Evolutionary conservation across 2,329 filamentous ascomycete genomes (phyloP).

Genomic region (Exophiala sp.): DNA sequence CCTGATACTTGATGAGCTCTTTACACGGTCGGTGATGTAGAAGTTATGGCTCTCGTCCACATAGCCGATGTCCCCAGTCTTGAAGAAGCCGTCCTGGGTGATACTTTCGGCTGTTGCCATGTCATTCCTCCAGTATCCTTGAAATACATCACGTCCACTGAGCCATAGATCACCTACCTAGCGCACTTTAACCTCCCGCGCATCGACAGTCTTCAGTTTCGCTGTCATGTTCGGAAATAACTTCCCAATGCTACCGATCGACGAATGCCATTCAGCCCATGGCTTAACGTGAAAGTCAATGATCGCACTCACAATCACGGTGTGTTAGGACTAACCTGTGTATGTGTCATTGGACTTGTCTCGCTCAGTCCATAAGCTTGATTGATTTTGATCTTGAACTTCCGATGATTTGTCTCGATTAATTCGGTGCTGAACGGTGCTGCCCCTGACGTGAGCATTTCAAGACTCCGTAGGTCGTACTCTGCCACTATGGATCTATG

Average conservation of each 20-base stretch:
- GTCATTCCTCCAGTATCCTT: conserved; percentile 60
- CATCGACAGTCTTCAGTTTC: conserved; percentile 66
- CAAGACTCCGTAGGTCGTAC: conserved; percentile 74
- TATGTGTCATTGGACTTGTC: conserved; percentile 74
- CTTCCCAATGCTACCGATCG: conserved; percentile 74
- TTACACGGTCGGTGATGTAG: conserved; percentile 87
- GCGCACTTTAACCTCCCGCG: conserved; percentile 58
- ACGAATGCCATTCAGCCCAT: conserved; percentile 72
- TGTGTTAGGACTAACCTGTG: conserved; percentile 48
- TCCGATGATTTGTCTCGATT: conserved; percentile 68
- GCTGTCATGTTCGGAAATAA: conserved; percentile 76
- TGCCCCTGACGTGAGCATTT: conserved; percentile 82
- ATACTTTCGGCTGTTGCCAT: conserved; percentile 55
- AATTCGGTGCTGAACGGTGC: conserved; percentile 80
- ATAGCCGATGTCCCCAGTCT: conserved; percentile 81
- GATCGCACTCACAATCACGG: conserved; percentile 37
- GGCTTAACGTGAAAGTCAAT: conserved; percentile 65
- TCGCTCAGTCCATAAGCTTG: conserved; percentile 91
- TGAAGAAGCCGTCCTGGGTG: conserved; percentile 72
- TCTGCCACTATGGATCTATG: conserved; percentile 74
- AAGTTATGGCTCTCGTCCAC: conserved; percentile 74
- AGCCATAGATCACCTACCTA: conserved; percentile 66
- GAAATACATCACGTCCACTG: conserved; percentile 62
- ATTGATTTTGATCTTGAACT: conserved; percentile 76
- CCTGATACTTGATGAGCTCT: conserved; percentile 52